A percentile compares a stretch with the other conserved stretches of the same genome.
Conservation (phyloP, 1,284 basidiomycete genomes). For the Omphalotus olearius region DNA sequence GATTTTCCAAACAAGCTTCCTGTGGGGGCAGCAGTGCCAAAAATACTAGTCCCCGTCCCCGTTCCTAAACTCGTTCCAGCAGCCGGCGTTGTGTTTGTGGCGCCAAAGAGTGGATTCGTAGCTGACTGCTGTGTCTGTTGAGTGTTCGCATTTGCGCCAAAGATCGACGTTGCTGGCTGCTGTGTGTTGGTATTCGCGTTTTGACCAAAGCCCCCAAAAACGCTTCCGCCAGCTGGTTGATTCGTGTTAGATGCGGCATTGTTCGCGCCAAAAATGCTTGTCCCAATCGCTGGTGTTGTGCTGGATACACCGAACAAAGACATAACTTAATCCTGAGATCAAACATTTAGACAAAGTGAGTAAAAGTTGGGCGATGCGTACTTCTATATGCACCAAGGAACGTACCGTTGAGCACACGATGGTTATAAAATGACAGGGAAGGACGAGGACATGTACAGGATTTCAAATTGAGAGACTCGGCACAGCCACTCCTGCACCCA, state of each 20-base stretch:
- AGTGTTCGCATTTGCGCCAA: conserved; percentile 7
- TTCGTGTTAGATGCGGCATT: neutral
- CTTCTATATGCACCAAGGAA: too few species aligned
- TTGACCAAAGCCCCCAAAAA: conserved; percentile 11
- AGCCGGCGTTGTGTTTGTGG: conserved; percentile 1
- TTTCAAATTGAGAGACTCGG: too few species aligned
- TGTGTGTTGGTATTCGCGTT: conserved; percentile 5
- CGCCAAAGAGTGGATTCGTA: conserved; percentile 8
- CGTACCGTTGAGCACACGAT: too few species aligned
- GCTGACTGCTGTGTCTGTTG: conserved; percentile 9
- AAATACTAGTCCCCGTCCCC: conserved; percentile 18
- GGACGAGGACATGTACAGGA: too few species aligned
- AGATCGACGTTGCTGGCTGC: conserved; percentile 5
- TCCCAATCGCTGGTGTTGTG: conserved; percentile 1
- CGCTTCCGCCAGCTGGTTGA: conserved; percentile 6
- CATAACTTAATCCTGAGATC: neutral
- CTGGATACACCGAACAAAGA: conserved; percentile 6
- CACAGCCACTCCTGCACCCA: too few species aligned
- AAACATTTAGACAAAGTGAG: too few species aligned
- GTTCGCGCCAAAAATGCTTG: conserved; percentile 4
- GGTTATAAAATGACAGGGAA: too few species aligned
- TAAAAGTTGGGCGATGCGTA: too few species aligned
- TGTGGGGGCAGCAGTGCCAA: conserved; percentile 22
- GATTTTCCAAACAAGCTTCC: conserved; percentile 33
- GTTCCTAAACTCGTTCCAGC: neutral